Evolutionary conservation across 768 basidiomycete genomes (phyloP), one percentile per base, ranked within the genome.

Genomic region (Mrakia gelida): DNA sequence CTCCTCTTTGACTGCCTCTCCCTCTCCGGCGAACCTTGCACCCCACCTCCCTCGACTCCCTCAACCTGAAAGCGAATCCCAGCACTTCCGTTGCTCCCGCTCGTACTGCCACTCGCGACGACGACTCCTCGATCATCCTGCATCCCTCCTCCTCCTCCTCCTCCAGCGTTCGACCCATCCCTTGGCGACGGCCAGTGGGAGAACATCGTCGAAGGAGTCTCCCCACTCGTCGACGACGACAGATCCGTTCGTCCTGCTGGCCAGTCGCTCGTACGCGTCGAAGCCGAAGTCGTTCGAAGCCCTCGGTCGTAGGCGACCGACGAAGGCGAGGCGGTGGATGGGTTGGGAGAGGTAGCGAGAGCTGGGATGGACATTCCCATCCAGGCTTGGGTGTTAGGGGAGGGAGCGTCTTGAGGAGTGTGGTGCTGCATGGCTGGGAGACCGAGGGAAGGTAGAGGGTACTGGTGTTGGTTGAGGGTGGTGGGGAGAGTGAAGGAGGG

Each of bases 331-430:
- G 67, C 16, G 34, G 67, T 26, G 4, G 67, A 59, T 5, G 59
- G n/a, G 26, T 59, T 41, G 18, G 67, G 67, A 43, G 67, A 70
- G 21, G 67, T 70, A 1, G 67, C 23, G 2, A 70, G 67, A 45
- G 67, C 67, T 41, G 67, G 67, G 38, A 70, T 70, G 41, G 1
- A 21, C 67, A 70, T 70, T 30, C 41, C 67, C 38, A 70, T 70
- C 67, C 41, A 41, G 7, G 73, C 38, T 43, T 62, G 30, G 21
- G 59, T 63, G 23, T 26, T 23, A 16, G 56, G 73, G n/a, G 61
- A 38, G 26, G 61, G 56, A 56, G 73, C 56, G 38, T 59, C 56
- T 30, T 75, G 41, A 21, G 61, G 11, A 8, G 38, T 38, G 38
- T 3, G 38, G 28, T 43, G 34, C 10, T 62, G n/a, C n/a, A 41